These are phyloP conservation scores for Ascoidea tarda DNA, from an alignment of 805 yeast genomes.

Conservation along the genomic window DNA sequence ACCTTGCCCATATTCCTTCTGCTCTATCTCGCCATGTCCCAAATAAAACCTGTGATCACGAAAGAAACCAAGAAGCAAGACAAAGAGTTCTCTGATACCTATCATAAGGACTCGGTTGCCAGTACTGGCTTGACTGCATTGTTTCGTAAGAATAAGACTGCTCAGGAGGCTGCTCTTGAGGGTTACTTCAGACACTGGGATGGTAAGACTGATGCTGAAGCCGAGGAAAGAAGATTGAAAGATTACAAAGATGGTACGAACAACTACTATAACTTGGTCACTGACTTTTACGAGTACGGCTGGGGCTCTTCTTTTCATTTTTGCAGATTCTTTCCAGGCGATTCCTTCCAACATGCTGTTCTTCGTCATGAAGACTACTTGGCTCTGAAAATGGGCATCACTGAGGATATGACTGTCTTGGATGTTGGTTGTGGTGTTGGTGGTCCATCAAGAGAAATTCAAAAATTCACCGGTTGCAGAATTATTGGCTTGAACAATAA, in stretches of 20 bases:
- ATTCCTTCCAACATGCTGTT: slow-evolving; percentile 83
- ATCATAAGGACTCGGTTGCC: slow-evolving; percentile 55
- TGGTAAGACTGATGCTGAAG: slow-evolving; percentile 62
- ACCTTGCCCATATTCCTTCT: too few relatives aligned
- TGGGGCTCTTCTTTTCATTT: slow-evolving; percentile 99
- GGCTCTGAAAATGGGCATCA: slow-evolving; percentile 74
- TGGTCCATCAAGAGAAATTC: slow-evolving; percentile 96
- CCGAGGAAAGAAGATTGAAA: slow-evolving; percentile 58
- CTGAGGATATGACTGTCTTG: slow-evolving; percentile 71
- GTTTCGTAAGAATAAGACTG: slow-evolving; percentile 61
- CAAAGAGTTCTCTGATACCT: slow-evolving; percentile 57
- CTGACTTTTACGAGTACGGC: slow-evolving; percentile 97
- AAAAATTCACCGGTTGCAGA: slow-evolving; percentile 77
- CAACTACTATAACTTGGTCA: slow-evolving; percentile 91
- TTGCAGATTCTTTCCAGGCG: slow-evolving; percentile 87
- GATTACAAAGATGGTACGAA: slow-evolving; percentile 88
- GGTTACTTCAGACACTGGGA: slow-evolving; percentile 98
- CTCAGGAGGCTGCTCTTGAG: slow-evolving; percentile 69
- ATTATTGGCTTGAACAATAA: slow-evolving; percentile 91
- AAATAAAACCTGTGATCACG: too few relatives aligned
- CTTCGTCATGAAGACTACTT: slow-evolving; percentile 96
- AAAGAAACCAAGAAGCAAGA: slow-evolving; percentile 2
- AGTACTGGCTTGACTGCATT: slow-evolving; percentile 68
- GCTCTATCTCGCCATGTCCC: too few relatives aligned
- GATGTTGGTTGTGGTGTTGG: slow-evolving; percentile 99